Conservation (phyloP, 2,329 filamentous ascomycete species). For the Pyricularia sp. region DNA sequence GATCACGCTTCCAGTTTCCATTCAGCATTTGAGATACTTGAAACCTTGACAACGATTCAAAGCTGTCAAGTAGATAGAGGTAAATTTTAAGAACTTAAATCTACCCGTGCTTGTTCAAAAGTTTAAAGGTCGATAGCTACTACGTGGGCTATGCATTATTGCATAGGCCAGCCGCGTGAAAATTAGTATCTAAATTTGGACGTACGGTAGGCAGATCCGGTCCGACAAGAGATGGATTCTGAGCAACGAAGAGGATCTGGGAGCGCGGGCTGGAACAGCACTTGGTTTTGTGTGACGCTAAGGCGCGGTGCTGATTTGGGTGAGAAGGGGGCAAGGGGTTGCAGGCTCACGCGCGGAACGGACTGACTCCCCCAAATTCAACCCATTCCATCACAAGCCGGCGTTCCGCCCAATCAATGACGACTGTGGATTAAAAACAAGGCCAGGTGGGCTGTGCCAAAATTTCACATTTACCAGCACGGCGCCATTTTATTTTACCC, state of each 20-base stretch:
- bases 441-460: not conserved
- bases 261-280: slow-evolving; percentile 5
- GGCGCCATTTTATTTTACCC: not conserved
- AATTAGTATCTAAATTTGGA: not conserved
- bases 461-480: not conserved
- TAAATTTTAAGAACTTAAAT: no score
- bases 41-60: no score
- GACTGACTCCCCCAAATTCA: not conserved
- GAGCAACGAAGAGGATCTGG: not conserved
- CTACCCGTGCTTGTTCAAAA: no score
- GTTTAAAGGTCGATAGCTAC: not conserved
- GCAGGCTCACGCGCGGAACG: not conserved
- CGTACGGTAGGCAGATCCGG: not conserved
- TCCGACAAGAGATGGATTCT: no score
- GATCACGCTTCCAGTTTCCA: no score
- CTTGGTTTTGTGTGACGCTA: slow-evolving; percentile 11
- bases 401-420: not conserved
- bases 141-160: not conserved
- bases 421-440: not conserved
- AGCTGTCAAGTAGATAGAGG: no score
- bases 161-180: not conserved
- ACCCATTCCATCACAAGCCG: not conserved
- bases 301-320: slow-evolving; percentile 9
- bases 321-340: not conserved
- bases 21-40: no score